Percentiles rank a stretch among this genome's conserved stretches.
Conservation (phyloP, 306 rosid species). For the Trifolium repens region DNA sequence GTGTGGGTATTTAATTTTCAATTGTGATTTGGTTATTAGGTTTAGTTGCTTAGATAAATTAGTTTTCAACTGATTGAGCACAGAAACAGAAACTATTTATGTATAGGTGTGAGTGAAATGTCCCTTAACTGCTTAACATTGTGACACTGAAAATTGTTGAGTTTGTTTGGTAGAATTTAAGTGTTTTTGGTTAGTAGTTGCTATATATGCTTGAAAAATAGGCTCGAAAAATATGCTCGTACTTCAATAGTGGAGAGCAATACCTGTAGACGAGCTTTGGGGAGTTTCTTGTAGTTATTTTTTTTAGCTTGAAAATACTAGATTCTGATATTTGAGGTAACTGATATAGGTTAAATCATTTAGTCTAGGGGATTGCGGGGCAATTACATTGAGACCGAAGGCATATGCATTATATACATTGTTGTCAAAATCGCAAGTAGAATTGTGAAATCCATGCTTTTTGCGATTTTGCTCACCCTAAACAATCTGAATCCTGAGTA, state of each 20-base stretch:
- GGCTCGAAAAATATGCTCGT: slow-evolving; percentile 42
- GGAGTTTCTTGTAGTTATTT: slow-evolving; percentile 50
- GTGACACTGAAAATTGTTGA: slow-evolving; percentile 54
- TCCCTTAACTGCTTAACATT: slow-evolving; percentile 56
- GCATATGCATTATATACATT: slow-evolving; percentile 39
- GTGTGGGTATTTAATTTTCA: neutral
- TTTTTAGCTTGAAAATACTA: slow-evolving; percentile 60
- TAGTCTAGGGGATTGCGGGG: slow-evolving; percentile 51
- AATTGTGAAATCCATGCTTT: too few species aligned
- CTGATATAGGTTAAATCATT: slow-evolving; percentile 56
- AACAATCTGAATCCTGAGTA: too few species aligned
- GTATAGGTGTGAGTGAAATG: too few species aligned
- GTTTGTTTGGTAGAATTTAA: slow-evolving; percentile 42
- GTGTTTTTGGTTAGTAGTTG: slow-evolving; percentile 49
- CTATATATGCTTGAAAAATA: slow-evolving; percentile 54
- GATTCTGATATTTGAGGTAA: slow-evolving; percentile 53
- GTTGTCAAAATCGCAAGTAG: too few species aligned
- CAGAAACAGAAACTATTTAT: too few species aligned
- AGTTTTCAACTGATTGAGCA: neutral
- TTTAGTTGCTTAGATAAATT: neutral
- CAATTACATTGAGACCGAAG: slow-evolving; percentile 57
- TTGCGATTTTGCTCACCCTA: too few species aligned
- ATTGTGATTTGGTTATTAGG: neutral
- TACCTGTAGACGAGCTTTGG: slow-evolving; percentile 45
- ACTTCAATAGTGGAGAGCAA: slow-evolving; percentile 57